phyloP scores from a whole-genome alignment of 495 filamentous ascomycete species.

The Lophiostoma macrostomum region DNA sequence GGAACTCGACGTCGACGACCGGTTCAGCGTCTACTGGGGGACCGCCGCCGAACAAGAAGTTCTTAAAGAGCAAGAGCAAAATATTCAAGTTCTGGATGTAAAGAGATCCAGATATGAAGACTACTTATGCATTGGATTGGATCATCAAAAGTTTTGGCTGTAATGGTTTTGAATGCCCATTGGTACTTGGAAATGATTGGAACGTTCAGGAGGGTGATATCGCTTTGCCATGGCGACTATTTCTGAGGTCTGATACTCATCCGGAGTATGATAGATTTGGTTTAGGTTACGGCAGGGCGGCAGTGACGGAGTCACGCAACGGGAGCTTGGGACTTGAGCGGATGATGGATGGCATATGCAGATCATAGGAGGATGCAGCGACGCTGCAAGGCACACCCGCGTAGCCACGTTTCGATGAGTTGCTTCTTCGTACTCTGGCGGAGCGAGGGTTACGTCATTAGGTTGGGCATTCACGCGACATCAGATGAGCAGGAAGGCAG shows the following conservation, averaged over 20 bases:
- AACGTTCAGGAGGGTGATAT: too few species aligned
- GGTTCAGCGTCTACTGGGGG: not conserved
- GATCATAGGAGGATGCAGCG: constrained; percentile 6
- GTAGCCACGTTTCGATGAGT: not conserved
- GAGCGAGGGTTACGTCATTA: constrained; percentile 2
- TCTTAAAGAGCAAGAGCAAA: constrained; percentile 25
- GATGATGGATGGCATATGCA: too few species aligned
- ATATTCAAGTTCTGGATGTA: constrained; percentile 32
- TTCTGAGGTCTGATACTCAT: too few species aligned
- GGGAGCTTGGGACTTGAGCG: too few species aligned
- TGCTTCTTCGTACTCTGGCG: not conserved
- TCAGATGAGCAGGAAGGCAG: not conserved
- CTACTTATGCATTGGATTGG: not conserved
- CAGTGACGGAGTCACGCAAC: too few species aligned
- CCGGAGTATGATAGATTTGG: too few species aligned
- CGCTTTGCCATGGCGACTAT: too few species aligned
- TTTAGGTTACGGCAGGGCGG: too few species aligned
- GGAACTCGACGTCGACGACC: not conserved
- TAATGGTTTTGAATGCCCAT: constrained; percentile 1
- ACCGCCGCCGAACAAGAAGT: constrained; percentile 15
- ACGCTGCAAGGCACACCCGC: constrained; percentile 31
- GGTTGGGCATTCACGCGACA: not conserved
- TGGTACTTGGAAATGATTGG: not conserved
- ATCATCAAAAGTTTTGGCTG: too few species aligned
- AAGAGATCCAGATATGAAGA: too few species aligned